Evolutionary conservation across 2,329 filamentous ascomycete species (phyloP), one percentile per base, ranked within the genome.

Genomic region (Dothistroma pini): DNA sequence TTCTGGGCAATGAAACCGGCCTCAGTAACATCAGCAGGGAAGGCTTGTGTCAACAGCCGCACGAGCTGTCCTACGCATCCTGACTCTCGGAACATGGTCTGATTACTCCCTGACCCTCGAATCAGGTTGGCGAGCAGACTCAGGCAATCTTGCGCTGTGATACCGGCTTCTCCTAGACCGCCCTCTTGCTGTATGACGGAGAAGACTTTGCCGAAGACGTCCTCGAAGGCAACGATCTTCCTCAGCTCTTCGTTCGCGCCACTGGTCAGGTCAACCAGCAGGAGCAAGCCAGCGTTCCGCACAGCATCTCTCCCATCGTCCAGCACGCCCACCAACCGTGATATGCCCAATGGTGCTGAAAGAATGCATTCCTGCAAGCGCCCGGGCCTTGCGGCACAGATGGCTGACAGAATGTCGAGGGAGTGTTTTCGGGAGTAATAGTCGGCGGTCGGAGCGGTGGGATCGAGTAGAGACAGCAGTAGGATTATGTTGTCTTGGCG

Each of bases 401-500:
- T 95, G 54, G 93, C 90, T 25, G 89, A 87, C 44, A 99, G 86
- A 47, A 99, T 83, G 76, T 97, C 92, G 31, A 99, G 79, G 4
- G 91, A 90, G 77, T 97, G 97, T 0, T 97, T 84, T 25, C 93
- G 88, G 22, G 91, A 90, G 57, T 75, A 75, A 64, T 75, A 75
- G 56, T 74, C 72, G 61, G 72, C 71, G 76, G 96, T 96, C 71
- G 96, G 96, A 70, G 97, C 93, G 67, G 82, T 83, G 14, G 88
- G 86, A 67, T 97, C 93, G 66, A 99, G 83, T 59, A 99, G 89
- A 73, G 95, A 89, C 63, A 99, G 85, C 25, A 99, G 84, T 16
- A 95, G 81, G 1, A 91, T 93, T 63, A 97, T 93, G 75, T 99
- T 97, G 78, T 97, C 93, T 84, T 97, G 93, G 65, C 91, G 88